Evolutionary conservation across 106 monocot species (phyloP).

Genomic region (Dendrobium nobile): DNA sequence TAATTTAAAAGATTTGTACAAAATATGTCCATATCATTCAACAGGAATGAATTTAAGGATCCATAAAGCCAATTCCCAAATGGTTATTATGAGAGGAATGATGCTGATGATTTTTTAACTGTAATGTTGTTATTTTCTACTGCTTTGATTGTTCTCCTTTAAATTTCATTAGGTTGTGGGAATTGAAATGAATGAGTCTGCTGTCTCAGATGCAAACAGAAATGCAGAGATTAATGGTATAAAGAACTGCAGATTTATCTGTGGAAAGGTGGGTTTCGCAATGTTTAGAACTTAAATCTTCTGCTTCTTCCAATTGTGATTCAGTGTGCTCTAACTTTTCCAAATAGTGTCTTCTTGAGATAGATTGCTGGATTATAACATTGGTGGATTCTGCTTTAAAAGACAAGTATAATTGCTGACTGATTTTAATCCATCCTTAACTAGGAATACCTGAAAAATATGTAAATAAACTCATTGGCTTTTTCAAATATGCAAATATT

Average conservation of each 20-base stretch:
- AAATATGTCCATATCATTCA: not conserved
- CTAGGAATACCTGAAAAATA: not conserved
- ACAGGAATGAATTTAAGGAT: not conserved
- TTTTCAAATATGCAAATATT: not conserved
- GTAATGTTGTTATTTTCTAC: not conserved
- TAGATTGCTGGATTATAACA: not conserved
- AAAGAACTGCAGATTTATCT: conserved; percentile 86
- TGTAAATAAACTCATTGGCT: not conserved
- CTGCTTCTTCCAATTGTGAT: not conserved
- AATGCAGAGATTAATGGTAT: conserved; percentile 88
- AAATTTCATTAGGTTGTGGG: conserved; percentile 70
- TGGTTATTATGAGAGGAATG: not conserved
- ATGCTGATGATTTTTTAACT: not conserved
- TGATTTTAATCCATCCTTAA: not conserved
- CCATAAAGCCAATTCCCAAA: not conserved
- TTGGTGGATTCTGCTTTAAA: not conserved
- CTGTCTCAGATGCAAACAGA: conserved; percentile 78
- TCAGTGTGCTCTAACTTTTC: not conserved
- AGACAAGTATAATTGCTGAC: not conserved
- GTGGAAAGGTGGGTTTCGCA: conserved; percentile 58
- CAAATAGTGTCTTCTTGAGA: not conserved
- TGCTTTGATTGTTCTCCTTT: not conserved
- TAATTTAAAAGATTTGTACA: not conserved
- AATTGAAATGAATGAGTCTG: conserved; percentile 91
- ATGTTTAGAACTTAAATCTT: not conserved